Evolutionary conservation across 495 filamentous ascomycete species (phyloP).

Genomic region (Lasiosphaeria miniovina): DNA sequence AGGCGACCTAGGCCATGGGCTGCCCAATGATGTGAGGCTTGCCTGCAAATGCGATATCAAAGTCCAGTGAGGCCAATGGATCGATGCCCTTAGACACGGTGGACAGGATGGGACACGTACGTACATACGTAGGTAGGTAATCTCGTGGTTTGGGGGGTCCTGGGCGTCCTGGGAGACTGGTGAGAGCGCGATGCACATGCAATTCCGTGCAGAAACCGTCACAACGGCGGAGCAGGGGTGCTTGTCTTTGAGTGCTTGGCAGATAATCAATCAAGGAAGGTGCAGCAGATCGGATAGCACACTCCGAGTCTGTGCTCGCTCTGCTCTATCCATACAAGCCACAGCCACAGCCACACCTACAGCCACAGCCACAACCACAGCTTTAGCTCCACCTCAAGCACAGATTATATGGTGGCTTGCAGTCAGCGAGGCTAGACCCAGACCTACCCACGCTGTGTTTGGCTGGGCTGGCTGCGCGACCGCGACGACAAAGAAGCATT

Average conservation of each 20-base stretch:
- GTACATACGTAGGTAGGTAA: no score
- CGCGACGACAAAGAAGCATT: not conserved
- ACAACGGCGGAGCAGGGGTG: conserved; percentile 16
- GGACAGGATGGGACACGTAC: no score
- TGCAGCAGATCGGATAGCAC: not conserved
- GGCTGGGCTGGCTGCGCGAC: not conserved
- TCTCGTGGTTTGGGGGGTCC: no score
- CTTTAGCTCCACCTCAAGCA: not conserved
- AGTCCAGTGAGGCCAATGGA: no score
- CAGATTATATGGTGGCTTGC: not conserved
- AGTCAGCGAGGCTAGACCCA: not conserved
- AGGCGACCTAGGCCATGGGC: no score
- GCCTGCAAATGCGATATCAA: no score
- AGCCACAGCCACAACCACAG: not conserved
- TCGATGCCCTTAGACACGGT: no score
- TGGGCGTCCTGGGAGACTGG: conserved; percentile 8
- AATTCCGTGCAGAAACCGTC: conserved; percentile 17
- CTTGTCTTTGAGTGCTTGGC: not conserved
- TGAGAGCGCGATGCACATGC: conserved; percentile 7
- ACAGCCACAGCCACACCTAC: not conserved
- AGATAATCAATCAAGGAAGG: conserved; percentile 4
- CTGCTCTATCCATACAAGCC: not conserved
- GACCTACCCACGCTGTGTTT: not conserved
- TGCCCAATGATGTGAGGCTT: no score
- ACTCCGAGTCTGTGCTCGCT: not conserved